Conservation (phyloP, 164 flowering plant genomes). For the Taxillus chinensis region DNA sequence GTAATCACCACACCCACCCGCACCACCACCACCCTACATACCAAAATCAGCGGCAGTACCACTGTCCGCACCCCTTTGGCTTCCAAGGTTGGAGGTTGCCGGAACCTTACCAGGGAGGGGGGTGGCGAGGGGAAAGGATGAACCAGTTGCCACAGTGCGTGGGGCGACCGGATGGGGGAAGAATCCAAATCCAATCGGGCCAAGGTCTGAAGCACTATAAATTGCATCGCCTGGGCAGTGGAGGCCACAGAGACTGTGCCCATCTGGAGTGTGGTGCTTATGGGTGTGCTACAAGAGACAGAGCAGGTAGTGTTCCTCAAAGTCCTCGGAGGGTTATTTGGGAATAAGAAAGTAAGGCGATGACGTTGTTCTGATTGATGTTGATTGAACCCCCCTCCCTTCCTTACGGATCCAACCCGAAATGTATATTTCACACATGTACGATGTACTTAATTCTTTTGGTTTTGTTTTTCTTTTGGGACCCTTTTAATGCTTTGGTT, state of each 20-base stretch:
- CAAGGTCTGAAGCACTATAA: conserved; percentile 4
- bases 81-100: conserved; percentile 7
- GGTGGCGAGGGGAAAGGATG: too few species aligned
- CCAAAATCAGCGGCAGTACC: conserved; percentile 8
- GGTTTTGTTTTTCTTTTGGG: too few species aligned
- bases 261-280: not conserved
- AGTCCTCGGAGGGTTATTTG: conserved; percentile 14
- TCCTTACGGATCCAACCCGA: too few species aligned
- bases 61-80: not conserved
- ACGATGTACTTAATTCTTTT: too few species aligned
- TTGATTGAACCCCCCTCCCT: too few species aligned
- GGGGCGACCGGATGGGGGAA: conserved; percentile 12
- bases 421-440: too few species aligned
- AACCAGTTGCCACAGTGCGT: not conserved
- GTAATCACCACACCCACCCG: not conserved
- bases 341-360: not conserved
- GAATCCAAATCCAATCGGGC: conserved; percentile 14
- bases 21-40: conserved; percentile 8
- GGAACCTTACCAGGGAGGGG: not conserved
- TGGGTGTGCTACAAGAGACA: not conserved
- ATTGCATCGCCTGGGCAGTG: conserved; percentile 9
- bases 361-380: too few species aligned
- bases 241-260: conserved; percentile 9
- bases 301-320: conserved; percentile 9
- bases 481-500: too few species aligned